Conservation (phyloP, 371 early-diverging fungal species). For the Saksenaea oblongispora region DNA sequence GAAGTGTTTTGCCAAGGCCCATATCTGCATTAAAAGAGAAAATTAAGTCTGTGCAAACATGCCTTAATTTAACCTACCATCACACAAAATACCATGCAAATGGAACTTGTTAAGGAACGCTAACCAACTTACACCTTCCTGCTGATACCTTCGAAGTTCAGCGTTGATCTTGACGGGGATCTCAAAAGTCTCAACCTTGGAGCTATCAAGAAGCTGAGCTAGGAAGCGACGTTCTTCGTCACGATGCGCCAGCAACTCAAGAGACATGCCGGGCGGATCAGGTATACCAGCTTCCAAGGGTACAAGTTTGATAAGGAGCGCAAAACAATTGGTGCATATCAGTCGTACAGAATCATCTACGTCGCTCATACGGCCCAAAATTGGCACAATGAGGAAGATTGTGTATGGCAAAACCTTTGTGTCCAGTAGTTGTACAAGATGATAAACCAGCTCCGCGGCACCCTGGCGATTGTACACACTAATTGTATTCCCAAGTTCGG, state of each 20-base stretch:
- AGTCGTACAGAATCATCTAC: constrained; percentile 86
- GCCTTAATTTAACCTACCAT: constrained; percentile 60
- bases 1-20: constrained; percentile 98
- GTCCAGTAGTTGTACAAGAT: constrained; percentile 70
- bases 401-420: constrained; percentile 89
- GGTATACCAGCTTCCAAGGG: constrained; percentile 91
- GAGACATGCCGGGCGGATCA: constrained; percentile 87
- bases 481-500: constrained; percentile 75
- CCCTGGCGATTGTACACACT: constrained; percentile 83
- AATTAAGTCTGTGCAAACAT: neutral
- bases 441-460: constrained; percentile 75
- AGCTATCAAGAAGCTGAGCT: constrained; percentile 88
- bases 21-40: constrained; percentile 70
- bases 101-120: constrained; percentile 96
- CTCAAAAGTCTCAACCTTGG: constrained; percentile 80
- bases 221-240: constrained; percentile 88
- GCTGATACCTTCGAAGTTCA: constrained; percentile 92
- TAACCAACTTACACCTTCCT: constrained; percentile 98
- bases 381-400: constrained; percentile 93
- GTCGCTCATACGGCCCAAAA: constrained; percentile 98
- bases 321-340: constrained; percentile 91
- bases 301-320: constrained; percentile 89
- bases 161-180: constrained; percentile 94
- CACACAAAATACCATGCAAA: constrained; percentile 97
- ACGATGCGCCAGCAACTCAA: constrained; percentile 76